Evolutionary conservation across 768 basidiomycete species (phyloP), one percentile per base, ranked within the genome.

Genomic region (Termitomyces eurrhizus): DNA sequence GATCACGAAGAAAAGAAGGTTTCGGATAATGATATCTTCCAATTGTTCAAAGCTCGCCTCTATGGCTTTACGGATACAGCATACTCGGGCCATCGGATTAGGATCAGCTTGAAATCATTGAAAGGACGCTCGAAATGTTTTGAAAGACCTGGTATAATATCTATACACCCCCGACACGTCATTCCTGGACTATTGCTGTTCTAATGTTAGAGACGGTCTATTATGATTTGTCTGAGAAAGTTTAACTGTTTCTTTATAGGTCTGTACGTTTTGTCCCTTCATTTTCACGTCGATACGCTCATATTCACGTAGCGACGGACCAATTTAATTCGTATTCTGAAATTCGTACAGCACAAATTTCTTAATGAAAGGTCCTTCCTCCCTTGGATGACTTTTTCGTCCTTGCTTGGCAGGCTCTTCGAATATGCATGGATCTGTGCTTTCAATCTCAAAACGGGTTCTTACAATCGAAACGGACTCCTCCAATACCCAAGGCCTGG

Each of bases 21-120:
- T 29, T 65, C 59, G n/a, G 1, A 64, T 35, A 58, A 61, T 41
- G 45, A 64, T 51, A n/a, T 56, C 52, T 33, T 29, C 32, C 5
- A 65, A 65, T 35, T 14, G 37, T 64, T 4, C 59, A 55, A 49
- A 64, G 64, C 21, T 56, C 59, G n/a, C 64, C 33, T 65, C 2
- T 18, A 52, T 32, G 63, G 59, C 29, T 13, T 54, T 6, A 33
- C 24, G 58, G 61, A 6, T 58, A 59, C 33, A 13, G 65, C 2
- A n/a, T 32, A 16, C 33, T 65, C 1, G 48, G 51, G 11, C 51
- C 36, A 7, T 65, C 66, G 2, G 60, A 59, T 32, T 39, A 66
- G 42, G 62, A 65, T 24, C 66, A 67, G 54, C 49, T 55, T 13
- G 65, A 67, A 29, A 67, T 67, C 33, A 35, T 67, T 6, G 39